Base-by-base conservation (phyloP, 768 basidiomycete species). In the Podaxis sp. region DNA sequence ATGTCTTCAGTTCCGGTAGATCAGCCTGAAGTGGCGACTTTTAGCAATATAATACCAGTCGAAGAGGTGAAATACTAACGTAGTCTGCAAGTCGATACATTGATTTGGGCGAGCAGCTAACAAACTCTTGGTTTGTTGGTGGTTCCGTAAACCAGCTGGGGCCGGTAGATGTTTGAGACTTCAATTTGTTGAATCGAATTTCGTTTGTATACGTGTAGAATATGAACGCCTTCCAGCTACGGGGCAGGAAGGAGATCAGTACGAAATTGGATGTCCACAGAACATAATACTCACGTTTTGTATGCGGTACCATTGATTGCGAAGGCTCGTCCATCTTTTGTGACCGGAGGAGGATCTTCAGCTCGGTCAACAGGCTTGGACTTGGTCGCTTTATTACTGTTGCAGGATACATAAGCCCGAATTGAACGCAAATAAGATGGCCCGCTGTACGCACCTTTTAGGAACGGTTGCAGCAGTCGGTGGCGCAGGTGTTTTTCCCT, bases 71-170 rank as follows among this genome's bases (percentile, higher is more conserved):
- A 24, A 26, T 46, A 46, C 58, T n/a, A 1, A 52, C 50, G 64
- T 46, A 57, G 40, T 46, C 41, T 22, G 75, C 75, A 7, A 76
- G 66, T 54, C 75, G 73, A 68, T 76, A 77, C 76, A 77, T 77
- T 4, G 75, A 76, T 67, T 77, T 76, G 49, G 76, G 75, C 8
- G 75, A 77, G 26, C 75, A 76, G 17, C 48, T 22, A 38, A 20
- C 36, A 37, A 41, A 4, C 0, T 40, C 22, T 1, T 46, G n/a
- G 46, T 37, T 22, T 6, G 33, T 22, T 3, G 36, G 12, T 6
- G 30, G 30, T 33, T 33, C 0, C 30, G 30, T 33, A 10, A 33
- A 10, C 30, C 22, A 0, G 49, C 8, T 0, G 26, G 50, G 24
- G 7, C 17, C 38, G 5, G 49, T 6, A 48, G 10, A 17, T 3